Evolutionary conservation across 1,284 basidiomycete genomes (phyloP).

Genomic region (Trametes versicolor): DNA sequence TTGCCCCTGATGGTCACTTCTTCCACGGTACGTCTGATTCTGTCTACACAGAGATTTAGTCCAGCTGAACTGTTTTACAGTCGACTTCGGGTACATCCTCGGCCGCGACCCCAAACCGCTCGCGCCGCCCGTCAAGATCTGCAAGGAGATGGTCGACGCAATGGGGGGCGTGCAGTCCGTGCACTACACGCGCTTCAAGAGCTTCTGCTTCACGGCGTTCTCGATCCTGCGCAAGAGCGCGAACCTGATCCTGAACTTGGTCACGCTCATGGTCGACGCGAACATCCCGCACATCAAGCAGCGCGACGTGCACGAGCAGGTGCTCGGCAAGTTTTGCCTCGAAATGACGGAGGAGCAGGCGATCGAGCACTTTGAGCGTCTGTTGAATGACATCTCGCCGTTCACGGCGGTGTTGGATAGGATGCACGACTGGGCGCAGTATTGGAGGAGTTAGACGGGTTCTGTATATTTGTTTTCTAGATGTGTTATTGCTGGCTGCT

Average conservation of each 20-base stretch:
- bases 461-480: conserved; percentile 7
- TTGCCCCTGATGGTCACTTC: conserved; percentile 87
- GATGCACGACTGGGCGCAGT: conserved; percentile 89
- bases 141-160: conserved; percentile 99
- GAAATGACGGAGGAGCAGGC: conserved; percentile 96
- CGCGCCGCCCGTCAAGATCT: conserved; percentile 97
- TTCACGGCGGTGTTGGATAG: conserved; percentile 93
- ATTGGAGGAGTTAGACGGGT: conserved; percentile 71
- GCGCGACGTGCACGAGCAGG: conserved; percentile 85
- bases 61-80: conserved; percentile 50
- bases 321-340: conserved; percentile 97
- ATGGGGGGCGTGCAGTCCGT: conserved; percentile 96
- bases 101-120: conserved; percentile 98
- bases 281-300: conserved; percentile 98
- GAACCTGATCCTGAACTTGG: conserved; percentile 97
- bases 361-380: conserved; percentile 94
- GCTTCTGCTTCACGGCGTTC: conserved; percentile 96
- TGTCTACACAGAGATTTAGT: conserved; percentile 19
- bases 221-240: conserved; percentile 95
- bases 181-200: conserved; percentile 96
- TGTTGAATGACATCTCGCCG: conserved; percentile 96
- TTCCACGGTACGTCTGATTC: conserved; percentile 71
- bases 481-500: background rate
- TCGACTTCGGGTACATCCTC: conserved; percentile 99
- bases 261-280: conserved; percentile 97